Percentiles rank a stretch among this genome's conserved stretches.
Evolutionary conservation across 1,284 basidiomycete genomes (phyloP).

Genomic region (Apiotrichum porosum): DNA sequence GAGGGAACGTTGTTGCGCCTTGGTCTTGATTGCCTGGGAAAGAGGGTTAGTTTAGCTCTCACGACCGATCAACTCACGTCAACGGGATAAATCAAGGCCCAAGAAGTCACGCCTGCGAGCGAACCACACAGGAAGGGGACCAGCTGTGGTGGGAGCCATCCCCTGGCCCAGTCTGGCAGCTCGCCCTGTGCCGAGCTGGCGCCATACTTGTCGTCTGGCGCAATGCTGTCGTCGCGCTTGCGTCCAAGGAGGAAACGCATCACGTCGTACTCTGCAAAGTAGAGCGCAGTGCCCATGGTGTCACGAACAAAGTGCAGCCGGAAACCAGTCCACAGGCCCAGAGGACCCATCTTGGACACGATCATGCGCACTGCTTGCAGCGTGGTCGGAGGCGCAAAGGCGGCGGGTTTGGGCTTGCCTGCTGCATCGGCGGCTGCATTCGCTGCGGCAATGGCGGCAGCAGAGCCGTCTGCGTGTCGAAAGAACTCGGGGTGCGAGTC

Average conservation of each 20-base stretch:
- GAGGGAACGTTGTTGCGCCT: conserved; percentile 46
- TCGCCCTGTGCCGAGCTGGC: conserved; percentile 29
- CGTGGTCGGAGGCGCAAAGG: conserved; percentile 38
- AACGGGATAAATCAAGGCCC: conserved; percentile 49
- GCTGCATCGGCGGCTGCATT: not conserved
- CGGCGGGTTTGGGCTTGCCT: not conserved
- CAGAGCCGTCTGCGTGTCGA: conserved; percentile 1
- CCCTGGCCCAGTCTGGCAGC: conserved; percentile 43
- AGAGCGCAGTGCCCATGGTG: conserved; percentile 45
- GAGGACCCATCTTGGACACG: conserved; percentile 26
- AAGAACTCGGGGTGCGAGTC: conserved; percentile 37
- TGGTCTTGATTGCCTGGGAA: conserved; percentile 48
- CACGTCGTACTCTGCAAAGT: conserved; percentile 50
- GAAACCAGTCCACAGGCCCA: conserved; percentile 45
- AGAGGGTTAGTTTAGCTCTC: conserved; percentile 4
- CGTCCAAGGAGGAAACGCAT: conserved; percentile 41
- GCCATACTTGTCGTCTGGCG: conserved; percentile 4
- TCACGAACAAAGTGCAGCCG: conserved; percentile 45
- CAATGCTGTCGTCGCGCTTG: conserved; percentile 9
- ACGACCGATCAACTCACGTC: conserved; percentile 36
- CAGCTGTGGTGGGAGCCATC: conserved; percentile 35
- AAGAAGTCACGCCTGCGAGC: conserved; percentile 47
- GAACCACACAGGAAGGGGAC: conserved; percentile 48
- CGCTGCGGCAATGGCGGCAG: not conserved
- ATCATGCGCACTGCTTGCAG: conserved; percentile 41